These are phyloP conservation scores for Chlorophyllum brunneum DNA, from an alignment of 768 basidiomycete genomes.

Conservation along the genomic window DNA sequence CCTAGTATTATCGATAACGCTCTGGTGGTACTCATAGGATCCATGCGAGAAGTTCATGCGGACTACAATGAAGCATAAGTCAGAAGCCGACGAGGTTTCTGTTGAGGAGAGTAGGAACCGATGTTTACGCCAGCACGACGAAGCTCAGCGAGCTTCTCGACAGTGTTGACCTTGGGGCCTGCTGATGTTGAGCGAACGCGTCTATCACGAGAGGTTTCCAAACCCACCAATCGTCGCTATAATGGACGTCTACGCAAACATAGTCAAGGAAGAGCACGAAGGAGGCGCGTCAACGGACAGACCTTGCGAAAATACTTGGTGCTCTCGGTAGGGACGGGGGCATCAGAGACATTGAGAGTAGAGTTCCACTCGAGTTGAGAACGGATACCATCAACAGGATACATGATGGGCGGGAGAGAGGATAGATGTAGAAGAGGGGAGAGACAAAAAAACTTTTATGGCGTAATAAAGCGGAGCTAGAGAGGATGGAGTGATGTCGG, in stretches of 20 bases:
- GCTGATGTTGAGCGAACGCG: conserved; percentile 12
- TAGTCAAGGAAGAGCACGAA: conserved; percentile 11
- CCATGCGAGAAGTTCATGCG: conserved; percentile 99
- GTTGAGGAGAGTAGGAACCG: conserved; percentile 52
- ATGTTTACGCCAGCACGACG: conserved; percentile 95
- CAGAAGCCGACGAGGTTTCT: background rate
- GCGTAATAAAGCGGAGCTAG: conserved; percentile 17
- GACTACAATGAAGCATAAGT: conserved; percentile 44
- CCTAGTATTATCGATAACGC: conserved; percentile 96
- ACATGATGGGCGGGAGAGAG: conserved; percentile 40
- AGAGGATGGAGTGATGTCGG: conserved; percentile 21
- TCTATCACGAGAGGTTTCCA: conserved; percentile 13
- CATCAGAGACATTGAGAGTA: conserved; percentile 68
- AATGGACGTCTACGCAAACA: conserved; percentile 75
- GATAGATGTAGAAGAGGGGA: conserved; percentile 17
- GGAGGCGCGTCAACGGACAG: conserved; percentile 18
- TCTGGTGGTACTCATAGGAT: conserved; percentile 97
- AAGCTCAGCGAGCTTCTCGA: conserved; percentile 83
- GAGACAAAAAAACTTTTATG: conserved; percentile 10
- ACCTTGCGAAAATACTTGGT: conserved; percentile 94
- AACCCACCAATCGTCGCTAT: conserved; percentile 93
- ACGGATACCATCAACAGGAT: conserved; percentile 54
- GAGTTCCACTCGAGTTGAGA: conserved; percentile 95
- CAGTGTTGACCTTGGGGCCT: conserved; percentile 94
- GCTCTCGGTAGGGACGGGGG: conserved; percentile 66